Evolutionary conservation across 2,329 filamentous ascomycete species (phyloP).

Genomic region (Colletotrichum eremochloae): DNA sequence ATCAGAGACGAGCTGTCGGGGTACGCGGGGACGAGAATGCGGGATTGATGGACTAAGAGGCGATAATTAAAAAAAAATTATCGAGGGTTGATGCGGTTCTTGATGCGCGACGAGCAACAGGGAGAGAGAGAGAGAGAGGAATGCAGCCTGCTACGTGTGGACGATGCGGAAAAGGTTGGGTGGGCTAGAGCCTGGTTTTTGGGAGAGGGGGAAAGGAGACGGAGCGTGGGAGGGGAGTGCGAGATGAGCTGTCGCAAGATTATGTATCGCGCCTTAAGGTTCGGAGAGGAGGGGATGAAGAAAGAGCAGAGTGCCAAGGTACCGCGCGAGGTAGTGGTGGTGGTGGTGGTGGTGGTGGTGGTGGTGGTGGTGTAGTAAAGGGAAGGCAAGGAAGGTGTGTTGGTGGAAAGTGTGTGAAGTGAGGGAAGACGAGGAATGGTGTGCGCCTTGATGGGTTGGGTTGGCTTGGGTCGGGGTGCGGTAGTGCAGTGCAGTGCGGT

Average conservation of each 20-base stretch:
- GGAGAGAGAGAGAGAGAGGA: constrained; percentile 18
- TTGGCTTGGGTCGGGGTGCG: constrained; percentile 35
- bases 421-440: constrained; percentile 35
- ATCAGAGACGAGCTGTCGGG: constrained; percentile 8
- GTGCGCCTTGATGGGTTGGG: constrained; percentile 40
- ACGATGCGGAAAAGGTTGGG: constrained; percentile 31
- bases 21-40: constrained; percentile 12
- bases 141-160: constrained; percentile 38
- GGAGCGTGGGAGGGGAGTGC: constrained; percentile 23
- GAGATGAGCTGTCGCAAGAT: constrained; percentile 43
- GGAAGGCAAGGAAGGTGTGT: constrained; percentile 41
- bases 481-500: constrained; percentile 31
- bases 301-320: constrained; percentile 26
- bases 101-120: constrained; percentile 29
- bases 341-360: constrained; percentile 26
- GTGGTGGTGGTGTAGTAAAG: constrained; percentile 25
- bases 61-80: constrained; percentile 16
- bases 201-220: constrained; percentile 15
- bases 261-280: constrained; percentile 42
- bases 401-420: constrained; percentile 40
- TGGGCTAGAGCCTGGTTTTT: constrained; percentile 26
- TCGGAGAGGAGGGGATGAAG: constrained; percentile 28
- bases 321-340: constrained; percentile 32
- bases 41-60: constrained; percentile 20
- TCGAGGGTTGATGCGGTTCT: constrained; percentile 21